phyloP scores from a whole-genome alignment of 2,329 filamentous ascomycete genomes.

The Colletotrichum noveboracense region DNA sequence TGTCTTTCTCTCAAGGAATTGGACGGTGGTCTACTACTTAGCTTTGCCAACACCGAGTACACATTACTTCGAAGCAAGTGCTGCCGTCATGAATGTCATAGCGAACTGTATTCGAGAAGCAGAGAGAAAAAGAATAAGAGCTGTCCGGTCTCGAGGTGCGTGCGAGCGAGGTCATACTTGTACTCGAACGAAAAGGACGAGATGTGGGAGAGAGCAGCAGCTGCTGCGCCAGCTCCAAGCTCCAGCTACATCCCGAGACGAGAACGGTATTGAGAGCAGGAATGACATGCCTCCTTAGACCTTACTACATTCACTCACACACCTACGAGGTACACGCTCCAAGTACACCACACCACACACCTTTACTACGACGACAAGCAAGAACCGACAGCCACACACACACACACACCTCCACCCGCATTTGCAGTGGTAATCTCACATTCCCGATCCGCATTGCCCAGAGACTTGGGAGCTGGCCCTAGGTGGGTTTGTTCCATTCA shows the following conservation, averaged over 20 bases:
- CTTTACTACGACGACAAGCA: neutral
- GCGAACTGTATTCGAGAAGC: constrained; percentile 9
- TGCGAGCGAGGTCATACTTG: constrained; percentile 12
- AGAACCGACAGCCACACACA: neutral
- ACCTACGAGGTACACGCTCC: neutral
- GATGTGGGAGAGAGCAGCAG: neutral
- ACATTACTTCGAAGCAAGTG: constrained; percentile 17
- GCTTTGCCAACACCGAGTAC: neutral
- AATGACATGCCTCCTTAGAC: neutral
- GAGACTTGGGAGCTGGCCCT: neutral
- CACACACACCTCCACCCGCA: neutral
- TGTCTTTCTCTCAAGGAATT: neutral
- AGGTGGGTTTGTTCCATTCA: constrained; percentile 13
- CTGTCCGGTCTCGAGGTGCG: neutral
- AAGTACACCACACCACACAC: neutral
- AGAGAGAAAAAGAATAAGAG: neutral
- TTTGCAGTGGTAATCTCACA: constrained; percentile 4
- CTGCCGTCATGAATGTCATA: constrained; percentile 7
- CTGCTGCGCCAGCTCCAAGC: neutral
- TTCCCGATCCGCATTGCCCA: neutral
- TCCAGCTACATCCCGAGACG: neutral
- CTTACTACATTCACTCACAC: neutral
- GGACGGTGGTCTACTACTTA: constrained; percentile 4
- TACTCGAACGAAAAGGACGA: neutral
- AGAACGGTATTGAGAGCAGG: neutral